Evolutionary conservation across 495 filamentous ascomycete species (phyloP), one percentile per base, ranked within the genome.

Genomic region (Hypomontagnella submonticulosa): DNA sequence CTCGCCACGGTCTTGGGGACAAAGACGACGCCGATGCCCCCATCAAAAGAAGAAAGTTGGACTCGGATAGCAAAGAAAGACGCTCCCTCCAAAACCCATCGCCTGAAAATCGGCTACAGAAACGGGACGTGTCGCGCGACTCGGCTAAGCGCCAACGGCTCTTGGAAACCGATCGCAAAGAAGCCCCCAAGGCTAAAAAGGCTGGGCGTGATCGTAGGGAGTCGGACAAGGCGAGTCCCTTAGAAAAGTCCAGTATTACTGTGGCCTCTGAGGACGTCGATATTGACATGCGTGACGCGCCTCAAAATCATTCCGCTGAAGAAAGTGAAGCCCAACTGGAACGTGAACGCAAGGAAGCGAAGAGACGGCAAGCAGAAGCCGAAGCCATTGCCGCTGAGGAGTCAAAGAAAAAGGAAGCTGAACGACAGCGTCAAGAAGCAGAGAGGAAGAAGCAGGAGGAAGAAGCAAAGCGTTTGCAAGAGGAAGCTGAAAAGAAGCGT

Each of bases 1-100:
- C 90, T 44, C 80, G 86, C 57, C 83, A 80, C 49, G 82, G 81
- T 23, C 79, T 80, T 34, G 76, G 80, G 19, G 84, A 84, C 34
- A 78, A 80, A 57, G 82, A 84, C 57, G 63, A 84, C 75, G 71
- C 81, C 78, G 79, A 89, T 80, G 77, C 69, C 27, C 79, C 81
- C 15, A 52, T 75, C 32, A 86, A 86, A 69, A 73, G 77, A 59
- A 73, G 84, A 42, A 80, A 79, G 16, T 52, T 85, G 18, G 84
- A 85, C 36, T 66, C 55, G 2, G 78, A 83, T 4, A 69, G 67
- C 38, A 80, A 76, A 56, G 80, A 83, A 36, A 77, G 71, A 61
- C 76, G 76, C 9, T 66, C 71, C 20, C 72, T 79, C 20, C 71
- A 75, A 4, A 75, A 66, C 48, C 71, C 74, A 16, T 79, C 76